Conservation (phyloP, 169 alveolate genomes). For the Cryptosporidium ubiquitum region DNA sequence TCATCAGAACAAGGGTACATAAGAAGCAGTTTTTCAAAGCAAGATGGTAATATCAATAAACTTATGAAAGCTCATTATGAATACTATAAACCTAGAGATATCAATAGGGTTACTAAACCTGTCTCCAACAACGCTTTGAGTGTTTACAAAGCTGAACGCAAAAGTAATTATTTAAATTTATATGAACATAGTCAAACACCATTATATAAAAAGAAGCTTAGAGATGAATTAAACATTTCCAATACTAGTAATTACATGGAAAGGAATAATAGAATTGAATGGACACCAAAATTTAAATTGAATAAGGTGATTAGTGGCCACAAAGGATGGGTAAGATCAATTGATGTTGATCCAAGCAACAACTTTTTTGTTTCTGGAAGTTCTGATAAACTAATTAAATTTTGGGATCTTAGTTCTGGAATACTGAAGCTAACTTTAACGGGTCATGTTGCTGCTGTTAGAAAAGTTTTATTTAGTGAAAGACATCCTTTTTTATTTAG, state of each 20-base stretch:
- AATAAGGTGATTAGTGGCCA: constrained; percentile 97
- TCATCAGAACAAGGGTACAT: constrained; percentile 48
- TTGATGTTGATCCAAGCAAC: constrained; percentile 96
- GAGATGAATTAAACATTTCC: neutral
- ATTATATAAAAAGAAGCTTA: neutral
- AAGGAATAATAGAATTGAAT: constrained; percentile 77
- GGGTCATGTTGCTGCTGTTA: constrained; percentile 96
- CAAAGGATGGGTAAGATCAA: constrained; percentile 98
- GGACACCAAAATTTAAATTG: constrained; percentile 98
- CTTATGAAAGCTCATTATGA: neutral
- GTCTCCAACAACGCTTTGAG: neutral
- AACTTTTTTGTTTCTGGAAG: constrained; percentile 97
- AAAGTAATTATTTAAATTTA: neutral
- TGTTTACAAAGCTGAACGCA: neutral
- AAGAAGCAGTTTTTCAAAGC: neutral
- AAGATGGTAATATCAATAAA: constrained; percentile 5
- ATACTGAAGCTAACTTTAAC: constrained; percentile 94
- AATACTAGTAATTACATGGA: neutral
- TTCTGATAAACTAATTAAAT: constrained; percentile 96
- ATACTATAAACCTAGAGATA: neutral
- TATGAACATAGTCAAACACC: neutral
- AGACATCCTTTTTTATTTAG: constrained; percentile 98
- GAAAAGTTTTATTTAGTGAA: constrained; percentile 92
- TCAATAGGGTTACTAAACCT: neutral
- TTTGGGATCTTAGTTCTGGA: constrained; percentile 98